These are phyloP conservation scores for Theobroma cacao DNA, from an alignment of 345 rosid genomes.

Conservation along the genomic window DNA sequence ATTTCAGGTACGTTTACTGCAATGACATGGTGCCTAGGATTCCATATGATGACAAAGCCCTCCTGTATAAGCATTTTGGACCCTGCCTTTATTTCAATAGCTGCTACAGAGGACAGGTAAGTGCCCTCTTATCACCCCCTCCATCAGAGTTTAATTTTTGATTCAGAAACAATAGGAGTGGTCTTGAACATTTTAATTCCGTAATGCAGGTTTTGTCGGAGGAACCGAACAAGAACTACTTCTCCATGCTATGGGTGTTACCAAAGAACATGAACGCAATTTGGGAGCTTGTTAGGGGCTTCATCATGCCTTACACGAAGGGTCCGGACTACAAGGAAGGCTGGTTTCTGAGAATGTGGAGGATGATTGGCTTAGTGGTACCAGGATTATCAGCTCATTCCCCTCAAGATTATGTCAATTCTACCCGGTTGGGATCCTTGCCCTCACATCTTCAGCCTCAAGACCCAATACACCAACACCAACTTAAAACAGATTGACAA, in stretches of 20 bases:
- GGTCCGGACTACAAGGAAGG: slow-evolving; percentile 52
- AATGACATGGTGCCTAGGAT: slow-evolving; percentile 56
- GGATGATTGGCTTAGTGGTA: slow-evolving; percentile 44
- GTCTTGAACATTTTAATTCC: not conserved
- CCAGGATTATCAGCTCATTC: slow-evolving; percentile 65
- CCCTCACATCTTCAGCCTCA: slow-evolving; percentile 5
- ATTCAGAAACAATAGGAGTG: not conserved
- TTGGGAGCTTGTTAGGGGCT: slow-evolving; percentile 64
- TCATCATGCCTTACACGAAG: slow-evolving; percentile 37
- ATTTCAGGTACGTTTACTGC: slow-evolving; percentile 44
- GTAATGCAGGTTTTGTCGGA: slow-evolving; percentile 44
- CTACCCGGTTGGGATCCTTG: slow-evolving; percentile 42
- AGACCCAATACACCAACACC: not conserved
- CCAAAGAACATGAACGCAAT: slow-evolving; percentile 46
- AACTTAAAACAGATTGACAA: not conserved
- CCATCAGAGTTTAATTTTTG: not conserved
- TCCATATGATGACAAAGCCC: slow-evolving; percentile 49
- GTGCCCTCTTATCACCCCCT: not conserved
- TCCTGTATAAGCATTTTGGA: slow-evolving; percentile 47
- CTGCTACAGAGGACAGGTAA: slow-evolving; percentile 45
- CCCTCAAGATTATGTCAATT: slow-evolving; percentile 57
- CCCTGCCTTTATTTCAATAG: slow-evolving; percentile 37
- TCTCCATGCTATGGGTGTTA: slow-evolving; percentile 35
- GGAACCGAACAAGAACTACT: slow-evolving; percentile 75
- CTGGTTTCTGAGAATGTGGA: slow-evolving; percentile 39